Conservation (phyloP, 2,329 filamentous ascomycete species). For the Biscogniauxia mediterranea region DNA sequence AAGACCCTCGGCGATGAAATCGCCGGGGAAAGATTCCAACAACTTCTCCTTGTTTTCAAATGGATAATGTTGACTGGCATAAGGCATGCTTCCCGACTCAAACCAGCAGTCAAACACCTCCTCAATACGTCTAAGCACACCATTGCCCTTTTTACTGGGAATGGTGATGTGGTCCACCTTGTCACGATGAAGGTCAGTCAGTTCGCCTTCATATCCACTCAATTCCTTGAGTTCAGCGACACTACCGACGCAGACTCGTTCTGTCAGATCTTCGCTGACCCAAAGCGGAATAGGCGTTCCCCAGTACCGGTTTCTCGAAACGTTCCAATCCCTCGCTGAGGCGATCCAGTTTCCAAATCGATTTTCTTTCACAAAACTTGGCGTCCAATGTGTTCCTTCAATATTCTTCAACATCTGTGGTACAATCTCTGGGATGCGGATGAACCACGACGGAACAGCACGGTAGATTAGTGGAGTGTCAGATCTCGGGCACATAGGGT, state of each 20-base stretch:
- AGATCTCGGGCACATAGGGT: slow-evolving; percentile 92
- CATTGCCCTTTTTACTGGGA: slow-evolving; percentile 84
- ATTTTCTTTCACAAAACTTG: slow-evolving; percentile 84
- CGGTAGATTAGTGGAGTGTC: slow-evolving; percentile 92
- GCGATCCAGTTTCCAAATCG: slow-evolving; percentile 89
- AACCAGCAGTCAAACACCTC: slow-evolving; percentile 98
- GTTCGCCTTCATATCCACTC: slow-evolving; percentile 79
- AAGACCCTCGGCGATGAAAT: slow-evolving; percentile 91
- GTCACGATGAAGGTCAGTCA: slow-evolving; percentile 86
- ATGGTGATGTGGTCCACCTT: slow-evolving; percentile 95
- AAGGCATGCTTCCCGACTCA: slow-evolving; percentile 94
- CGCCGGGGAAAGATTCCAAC: slow-evolving; percentile 77
- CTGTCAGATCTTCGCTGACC: slow-evolving; percentile 86
- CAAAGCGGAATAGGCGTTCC: slow-evolving; percentile 89
- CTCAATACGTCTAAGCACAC: slow-evolving; percentile 73
- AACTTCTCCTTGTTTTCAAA: slow-evolving; percentile 86
- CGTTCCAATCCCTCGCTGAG: slow-evolving; percentile 92
- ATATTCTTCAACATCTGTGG: slow-evolving; percentile 90
- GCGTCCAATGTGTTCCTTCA: slow-evolving; percentile 88
- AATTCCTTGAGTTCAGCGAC: slow-evolving; percentile 79
- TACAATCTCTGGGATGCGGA: slow-evolving; percentile 79
- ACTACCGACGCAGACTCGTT: slow-evolving; percentile 83
- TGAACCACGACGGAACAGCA: slow-evolving; percentile 92
- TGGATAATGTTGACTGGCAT: slow-evolving; percentile 85
- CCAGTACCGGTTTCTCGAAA: slow-evolving; percentile 93